These are phyloP conservation scores for Phytophthora fragariae DNA, from an alignment of 352 stramenopile species.

Conservation along the genomic window DNA sequence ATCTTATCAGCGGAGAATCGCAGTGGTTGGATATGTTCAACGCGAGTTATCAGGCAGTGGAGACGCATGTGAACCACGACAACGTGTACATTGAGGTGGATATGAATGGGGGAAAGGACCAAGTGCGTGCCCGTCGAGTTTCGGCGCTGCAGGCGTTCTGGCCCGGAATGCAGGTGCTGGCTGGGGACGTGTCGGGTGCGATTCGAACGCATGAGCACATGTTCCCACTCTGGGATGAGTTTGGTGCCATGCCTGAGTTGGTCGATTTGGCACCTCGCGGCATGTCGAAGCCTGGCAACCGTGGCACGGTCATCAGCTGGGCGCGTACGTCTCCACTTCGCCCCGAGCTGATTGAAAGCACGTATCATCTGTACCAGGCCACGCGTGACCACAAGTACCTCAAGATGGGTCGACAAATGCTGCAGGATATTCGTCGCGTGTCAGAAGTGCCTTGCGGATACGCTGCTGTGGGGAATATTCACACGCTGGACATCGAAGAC, in stretches of 20 bases:
- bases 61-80: conserved; percentile 79
- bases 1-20: conserved; percentile 95
- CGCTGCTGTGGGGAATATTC: conserved; percentile 91
- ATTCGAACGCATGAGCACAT: conserved; percentile 94
- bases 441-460: conserved; percentile 93
- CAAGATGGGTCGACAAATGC: conserved; percentile 87
- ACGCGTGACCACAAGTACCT: conserved; percentile 91
- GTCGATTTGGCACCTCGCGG: conserved; percentile 80
- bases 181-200: conserved; percentile 92
- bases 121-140: conserved; percentile 67
- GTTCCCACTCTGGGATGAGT: conserved; percentile 95
- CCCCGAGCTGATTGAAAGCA: conserved; percentile 98
- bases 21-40: conserved; percentile 95
- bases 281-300: conserved; percentile 33
- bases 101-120: conserved; percentile 77
- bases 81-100: conserved; percentile 88
- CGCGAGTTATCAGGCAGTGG: conserved; percentile 76
- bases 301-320: conserved; percentile 74
- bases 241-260: conserved; percentile 95
- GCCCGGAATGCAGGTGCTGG: conserved; percentile 95
- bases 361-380: conserved; percentile 95
- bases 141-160: conserved; percentile 97
- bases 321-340: conserved; percentile 92
- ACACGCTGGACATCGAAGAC: conserved; percentile 92
- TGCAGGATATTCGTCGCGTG: conserved; percentile 90